Evolutionary conservation across 768 basidiomycete species (phyloP), one percentile per base, ranked within the genome.

Genomic region (Suillus brevipes): DNA sequence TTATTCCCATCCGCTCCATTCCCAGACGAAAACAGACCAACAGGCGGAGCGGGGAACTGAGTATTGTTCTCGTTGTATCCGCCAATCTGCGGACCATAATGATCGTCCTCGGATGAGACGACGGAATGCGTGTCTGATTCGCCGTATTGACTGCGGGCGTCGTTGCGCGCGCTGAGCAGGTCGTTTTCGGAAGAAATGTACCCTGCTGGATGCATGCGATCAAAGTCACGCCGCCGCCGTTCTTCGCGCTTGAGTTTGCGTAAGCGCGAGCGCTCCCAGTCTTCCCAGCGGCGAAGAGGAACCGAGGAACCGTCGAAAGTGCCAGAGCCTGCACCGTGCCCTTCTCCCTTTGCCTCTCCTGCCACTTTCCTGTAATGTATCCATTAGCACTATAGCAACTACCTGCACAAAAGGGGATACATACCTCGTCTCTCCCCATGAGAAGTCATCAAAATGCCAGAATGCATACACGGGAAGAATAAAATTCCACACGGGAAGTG

Each of bases 401-500:
- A 14, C 52, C 25, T 28, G 5, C 25, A 49, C 38, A 8, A 65
- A 52, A 57, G 50, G 55, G 6, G 42, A 78, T 25, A 50, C 88
- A 62, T 72, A 94, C 94, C 96, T 89, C 23, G 97, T 99, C 79
- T 98, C 95, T 71, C 97, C 97, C 97, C 97, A 99, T 36, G 94
- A 95, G 79, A 99, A 99, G 78, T 99, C 97, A 68, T 99, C 97
- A 76, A 99, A 98, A 78, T 99, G 96, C 95, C 95, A 97, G 77
- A 99, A 99, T 16, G 96, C 91, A 78, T 99, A 99, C 10, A 97
- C 81, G 13, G 97, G 96, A 4, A 98, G 83, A 52, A 97, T 80
- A 68, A 97, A 91, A 76, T 98, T 98, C 97, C 97, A 99, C 37
- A 99, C 84, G 0, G 97, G 97, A 47, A 99, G 81, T 36, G 97